A percentile compares a stretch with the other conserved stretches of the same genome.
phyloP scores from a whole-genome alignment of 345 rosid genomes.

The Gossypium anomalum region DNA sequence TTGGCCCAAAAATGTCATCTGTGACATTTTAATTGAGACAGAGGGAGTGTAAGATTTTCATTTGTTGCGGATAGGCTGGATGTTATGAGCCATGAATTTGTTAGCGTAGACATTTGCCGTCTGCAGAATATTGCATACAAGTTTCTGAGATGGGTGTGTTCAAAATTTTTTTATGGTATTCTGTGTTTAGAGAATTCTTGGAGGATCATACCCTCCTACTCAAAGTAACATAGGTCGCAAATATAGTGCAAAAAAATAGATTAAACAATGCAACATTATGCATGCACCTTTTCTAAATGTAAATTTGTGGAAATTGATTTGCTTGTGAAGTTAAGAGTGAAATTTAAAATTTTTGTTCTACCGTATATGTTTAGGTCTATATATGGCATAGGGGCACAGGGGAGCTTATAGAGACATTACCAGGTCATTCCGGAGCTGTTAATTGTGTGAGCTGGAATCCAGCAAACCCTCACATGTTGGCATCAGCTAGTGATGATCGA shows the following conservation, averaged over 20 bases:
- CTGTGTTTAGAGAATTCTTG: neutral
- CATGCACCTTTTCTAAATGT: neutral
- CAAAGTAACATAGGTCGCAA: neutral
- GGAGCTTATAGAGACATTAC: constrained; percentile 44
- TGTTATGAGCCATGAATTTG: neutral
- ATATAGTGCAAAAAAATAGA: neutral
- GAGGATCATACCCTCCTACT: neutral
- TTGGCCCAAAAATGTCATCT: too few relatives aligned
- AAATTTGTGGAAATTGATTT: neutral
- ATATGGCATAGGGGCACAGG: constrained; percentile 54
- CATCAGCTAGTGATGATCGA: constrained; percentile 69
- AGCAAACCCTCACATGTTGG: constrained; percentile 60
- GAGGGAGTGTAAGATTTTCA: neutral
- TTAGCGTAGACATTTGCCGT: neutral
- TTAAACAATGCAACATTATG: neutral
- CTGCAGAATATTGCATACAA: neutral
- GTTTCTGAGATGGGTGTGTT: neutral
- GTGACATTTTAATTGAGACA: too few relatives aligned
- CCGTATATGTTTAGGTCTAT: constrained; percentile 43
- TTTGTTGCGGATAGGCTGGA: neutral
- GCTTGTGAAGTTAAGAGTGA: neutral
- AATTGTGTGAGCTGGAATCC: constrained; percentile 84
- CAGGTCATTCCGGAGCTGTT: constrained; percentile 65
- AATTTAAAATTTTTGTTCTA: neutral
- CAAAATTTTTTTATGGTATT: neutral